These are phyloP conservation scores for Cyclostephanos tholiformis DNA, from an alignment of 108 stramenopile genomes.

Conservation along the genomic window DNA sequence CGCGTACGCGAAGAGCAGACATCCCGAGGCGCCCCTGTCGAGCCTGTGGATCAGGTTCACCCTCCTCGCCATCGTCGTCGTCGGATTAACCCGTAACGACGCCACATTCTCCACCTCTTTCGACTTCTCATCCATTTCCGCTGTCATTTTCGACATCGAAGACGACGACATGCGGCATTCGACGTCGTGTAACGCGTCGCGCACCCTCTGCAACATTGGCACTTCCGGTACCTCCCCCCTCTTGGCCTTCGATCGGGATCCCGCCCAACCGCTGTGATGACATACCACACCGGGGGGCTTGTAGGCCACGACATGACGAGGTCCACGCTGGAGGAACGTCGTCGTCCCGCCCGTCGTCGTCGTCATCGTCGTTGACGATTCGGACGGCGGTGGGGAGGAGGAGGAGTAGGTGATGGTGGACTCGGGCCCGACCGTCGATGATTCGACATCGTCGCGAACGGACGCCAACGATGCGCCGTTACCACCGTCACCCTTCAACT, in stretches of 20 bases:
- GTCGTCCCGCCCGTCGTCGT: constrained; percentile 28
- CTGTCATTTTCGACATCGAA: background rate
- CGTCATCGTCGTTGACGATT: no score
- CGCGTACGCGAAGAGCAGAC: constrained; percentile 64
- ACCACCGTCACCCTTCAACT: no score
- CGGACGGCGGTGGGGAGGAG: no score
- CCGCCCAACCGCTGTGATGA: constrained; percentile 82
- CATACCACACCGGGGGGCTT: constrained; percentile 86
- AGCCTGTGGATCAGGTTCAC: constrained; percentile 86
- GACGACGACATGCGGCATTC: constrained; percentile 20
- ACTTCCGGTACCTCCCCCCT: constrained; percentile 48
- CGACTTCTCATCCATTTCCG: background rate
- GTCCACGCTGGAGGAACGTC: constrained; percentile 58
- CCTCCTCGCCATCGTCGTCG: constrained; percentile 33
- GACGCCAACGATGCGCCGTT: no score
- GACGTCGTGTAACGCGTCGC: constrained; percentile 52
- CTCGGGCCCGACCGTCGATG: background rate
- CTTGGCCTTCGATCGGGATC: constrained; percentile 49
- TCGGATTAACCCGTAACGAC: background rate
- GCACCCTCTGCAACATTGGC: constrained; percentile 57
- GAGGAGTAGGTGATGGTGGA: background rate
- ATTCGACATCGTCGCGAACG: no score
- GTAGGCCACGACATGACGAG: constrained; percentile 61
- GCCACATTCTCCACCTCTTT: constrained; percentile 5
- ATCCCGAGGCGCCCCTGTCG: constrained; percentile 80